Conservation (phyloP, 495 filamentous ascomycete species). For the Ramalina intermedia region DNA sequence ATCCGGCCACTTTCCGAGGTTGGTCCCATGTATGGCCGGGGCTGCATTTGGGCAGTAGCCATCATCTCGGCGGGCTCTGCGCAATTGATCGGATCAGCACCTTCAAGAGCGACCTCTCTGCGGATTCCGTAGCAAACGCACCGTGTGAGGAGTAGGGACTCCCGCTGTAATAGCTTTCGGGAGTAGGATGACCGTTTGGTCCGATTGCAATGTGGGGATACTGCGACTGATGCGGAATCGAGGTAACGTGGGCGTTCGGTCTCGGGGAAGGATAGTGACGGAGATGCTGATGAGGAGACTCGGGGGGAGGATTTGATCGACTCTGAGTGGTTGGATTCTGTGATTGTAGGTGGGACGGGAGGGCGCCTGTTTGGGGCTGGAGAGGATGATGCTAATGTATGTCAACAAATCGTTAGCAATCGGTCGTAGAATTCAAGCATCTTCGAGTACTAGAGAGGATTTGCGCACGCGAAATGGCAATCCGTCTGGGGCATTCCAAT, state of each 20-base stretch:
- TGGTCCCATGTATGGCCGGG: constrained; percentile 39
- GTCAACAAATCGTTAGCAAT: no score
- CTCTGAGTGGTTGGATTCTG: no score
- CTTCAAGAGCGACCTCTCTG: constrained; percentile 60
- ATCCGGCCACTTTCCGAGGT: constrained; percentile 34
- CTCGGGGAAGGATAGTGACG: constrained; percentile 31
- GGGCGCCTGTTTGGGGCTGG: no score
- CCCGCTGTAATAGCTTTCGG: constrained; percentile 56
- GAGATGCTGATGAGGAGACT: not conserved
- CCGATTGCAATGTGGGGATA: constrained; percentile 37
- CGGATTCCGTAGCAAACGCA: constrained; percentile 31
- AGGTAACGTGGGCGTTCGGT: constrained; percentile 25
- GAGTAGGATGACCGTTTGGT: constrained; percentile 37
- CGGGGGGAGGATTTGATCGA: no score
- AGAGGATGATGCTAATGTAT: no score
- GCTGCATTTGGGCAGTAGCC: constrained; percentile 81
- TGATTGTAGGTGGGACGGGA: no score
- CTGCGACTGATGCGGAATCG: constrained; percentile 28
- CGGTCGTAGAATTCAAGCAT: no score
- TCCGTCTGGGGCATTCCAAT: no score
- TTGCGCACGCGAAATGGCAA: no score
- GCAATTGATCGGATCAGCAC: constrained; percentile 26
- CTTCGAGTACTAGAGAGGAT: no score
- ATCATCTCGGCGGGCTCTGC: constrained; percentile 81
- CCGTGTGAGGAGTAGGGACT: constrained; percentile 52